Conservation (phyloP, 2,329 filamentous ascomycete genomes). For the Monilinia laxa region DNA sequence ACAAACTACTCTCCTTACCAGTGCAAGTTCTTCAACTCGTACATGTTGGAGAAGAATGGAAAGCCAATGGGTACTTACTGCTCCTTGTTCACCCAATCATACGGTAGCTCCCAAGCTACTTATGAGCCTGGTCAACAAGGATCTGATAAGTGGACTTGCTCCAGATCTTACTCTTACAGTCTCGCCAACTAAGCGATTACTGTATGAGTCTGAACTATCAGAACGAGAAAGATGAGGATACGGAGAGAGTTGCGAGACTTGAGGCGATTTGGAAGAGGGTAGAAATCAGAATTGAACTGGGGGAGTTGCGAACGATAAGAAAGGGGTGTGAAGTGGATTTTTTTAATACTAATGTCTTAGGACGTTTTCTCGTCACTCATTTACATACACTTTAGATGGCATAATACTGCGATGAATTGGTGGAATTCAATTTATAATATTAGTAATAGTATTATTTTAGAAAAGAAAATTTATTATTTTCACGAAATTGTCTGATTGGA, state of each 20-base stretch:
- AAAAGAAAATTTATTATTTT: too few relatives aligned
- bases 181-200: background rate
- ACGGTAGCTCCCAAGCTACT: background rate
- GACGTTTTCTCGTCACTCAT: too few relatives aligned
- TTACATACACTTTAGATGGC: too few relatives aligned
- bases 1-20: slow-evolving; percentile 24
- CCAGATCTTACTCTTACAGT: slow-evolving; percentile 13
- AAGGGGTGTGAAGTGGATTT: too few relatives aligned
- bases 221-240: background rate
- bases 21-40: slow-evolving; percentile 43
- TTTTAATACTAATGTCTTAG: background rate
- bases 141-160: slow-evolving; percentile 1
- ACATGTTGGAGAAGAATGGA: slow-evolving; percentile 44
- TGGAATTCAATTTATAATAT: too few relatives aligned
- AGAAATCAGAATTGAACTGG: background rate
- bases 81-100: slow-evolving; percentile 39
- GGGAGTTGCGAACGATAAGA: too few relatives aligned
- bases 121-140: background rate
- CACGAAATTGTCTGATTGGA: too few relatives aligned
- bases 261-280: too few relatives aligned
- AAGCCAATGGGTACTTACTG: slow-evolving; percentile 43
- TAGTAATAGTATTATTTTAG: too few relatives aligned
- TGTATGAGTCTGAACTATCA: background rate
- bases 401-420: too few relatives aligned
- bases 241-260: background rate